Evolutionary conservation across 106 monocot species (phyloP).

Genomic region (Platanthera zijinensis): DNA sequence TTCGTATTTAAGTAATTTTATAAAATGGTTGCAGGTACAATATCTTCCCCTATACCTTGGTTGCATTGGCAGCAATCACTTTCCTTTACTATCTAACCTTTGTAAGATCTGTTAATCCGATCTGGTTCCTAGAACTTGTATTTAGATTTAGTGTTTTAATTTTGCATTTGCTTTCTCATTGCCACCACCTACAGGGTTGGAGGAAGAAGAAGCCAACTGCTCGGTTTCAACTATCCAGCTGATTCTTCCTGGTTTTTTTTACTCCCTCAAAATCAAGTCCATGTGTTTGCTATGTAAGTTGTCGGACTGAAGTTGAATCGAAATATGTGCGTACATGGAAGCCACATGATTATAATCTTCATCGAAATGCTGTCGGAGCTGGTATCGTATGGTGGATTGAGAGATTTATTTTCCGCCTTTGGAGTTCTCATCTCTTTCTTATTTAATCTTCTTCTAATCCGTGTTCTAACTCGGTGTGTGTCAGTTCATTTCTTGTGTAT

Average conservation of each 20-base stretch:
- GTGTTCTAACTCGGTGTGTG: neutral
- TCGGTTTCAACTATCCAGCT: constrained; percentile 73
- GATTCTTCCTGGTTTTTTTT: constrained; percentile 1
- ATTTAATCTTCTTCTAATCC: neutral
- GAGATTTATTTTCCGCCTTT: neutral
- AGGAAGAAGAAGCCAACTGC: constrained; percentile 68
- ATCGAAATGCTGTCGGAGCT: no score
- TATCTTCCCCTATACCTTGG: constrained; percentile 83
- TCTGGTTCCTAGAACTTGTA: neutral
- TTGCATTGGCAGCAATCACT: constrained; percentile 60
- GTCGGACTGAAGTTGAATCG: neutral
- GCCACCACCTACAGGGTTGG: constrained; percentile 71
- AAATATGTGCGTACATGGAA: neutral
- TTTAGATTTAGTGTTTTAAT: neutral
- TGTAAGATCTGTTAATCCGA: constrained; percentile 38
- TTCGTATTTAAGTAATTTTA: neutral
- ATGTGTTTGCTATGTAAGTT: neutral
- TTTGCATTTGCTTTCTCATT: neutral
- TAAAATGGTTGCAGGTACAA: constrained; percentile 61
- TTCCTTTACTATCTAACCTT: constrained; percentile 66
- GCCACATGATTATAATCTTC: no score
- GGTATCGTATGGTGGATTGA: neutral
- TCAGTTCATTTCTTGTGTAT: neutral
- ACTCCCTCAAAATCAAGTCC: neutral
- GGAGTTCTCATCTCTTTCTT: neutral